Base-by-base conservation (phyloP, 805 yeast genomes). In the Sugiyamaella chiloensis region DNA sequence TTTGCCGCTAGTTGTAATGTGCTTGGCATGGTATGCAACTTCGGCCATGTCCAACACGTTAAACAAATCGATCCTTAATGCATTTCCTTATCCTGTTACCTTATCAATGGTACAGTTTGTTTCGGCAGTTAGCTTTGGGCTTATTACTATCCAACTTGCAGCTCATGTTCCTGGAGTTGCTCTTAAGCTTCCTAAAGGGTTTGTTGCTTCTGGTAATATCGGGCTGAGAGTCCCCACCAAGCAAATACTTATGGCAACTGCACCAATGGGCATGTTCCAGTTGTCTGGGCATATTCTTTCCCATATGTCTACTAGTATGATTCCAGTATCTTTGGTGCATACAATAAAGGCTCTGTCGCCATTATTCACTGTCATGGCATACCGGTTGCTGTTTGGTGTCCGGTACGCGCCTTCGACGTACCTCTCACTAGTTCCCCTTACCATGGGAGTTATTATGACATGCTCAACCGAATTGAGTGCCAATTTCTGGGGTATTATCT, bases 251-350 rank as follows among this genome's bases (percentile, higher is more conserved):
- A 42, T 45, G 24, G 51, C 64, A 46, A 87, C 96, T 0, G 77
- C 87, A 19, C 98, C 98, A 16, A 88, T 91, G 96, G 98, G 97
- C 5, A 71, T 82, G 52, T 93, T 91, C 69, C 98, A 91, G 70
- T 86, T 91, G 56, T 71, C 83, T 17, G 99, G 98, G 17, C 98
- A 91, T 65, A 80, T 90, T 52, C 79, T 95, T 11, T 80, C 95
- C 5, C 96, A 90, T 63, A 85, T 86, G 61, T 91, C 98, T n/a
- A 89, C 96, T 2, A 78, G 90, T 1, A 66, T 86, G 52, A 87
- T 93, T 44, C 96, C 96, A 0, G 96, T 93, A n/a, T 86, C 96
- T 4, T 69, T 90, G 54, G 97, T 93, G 17, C 97, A 91, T 65
- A 89, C 97, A 6, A 82, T 91, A 57, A 93, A 93, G 69, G 93